A percentile compares a stretch with the other conserved stretches of the same genome.
Evolutionary conservation across 164 flowering plant genomes (phyloP).

Genomic region (Echeveria elegans): DNA sequence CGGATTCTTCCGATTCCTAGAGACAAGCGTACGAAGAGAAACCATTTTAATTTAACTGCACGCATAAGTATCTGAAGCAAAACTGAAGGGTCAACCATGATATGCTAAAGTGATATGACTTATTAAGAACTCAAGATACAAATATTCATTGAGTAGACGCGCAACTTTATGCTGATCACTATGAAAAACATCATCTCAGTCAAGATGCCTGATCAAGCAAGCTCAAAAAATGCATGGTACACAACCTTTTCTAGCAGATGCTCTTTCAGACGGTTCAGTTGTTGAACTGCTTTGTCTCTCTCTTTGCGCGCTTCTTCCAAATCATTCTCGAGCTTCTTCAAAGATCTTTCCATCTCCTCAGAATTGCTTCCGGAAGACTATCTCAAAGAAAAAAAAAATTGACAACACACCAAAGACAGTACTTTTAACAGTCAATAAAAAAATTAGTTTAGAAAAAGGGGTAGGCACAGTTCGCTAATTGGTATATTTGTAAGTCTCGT

Average conservation of each 20-base stretch:
- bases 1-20: slow-evolving; percentile 94
- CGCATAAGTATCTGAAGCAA: not conserved
- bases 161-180: too few species aligned
- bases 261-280: slow-evolving; percentile 83
- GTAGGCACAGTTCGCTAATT: not conserved
- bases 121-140: too few species aligned
- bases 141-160: too few species aligned
- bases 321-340: slow-evolving; percentile 46
- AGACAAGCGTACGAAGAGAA: slow-evolving; percentile 30
- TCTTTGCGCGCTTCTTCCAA: slow-evolving; percentile 52
- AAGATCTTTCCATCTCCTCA: slow-evolving; percentile 38
- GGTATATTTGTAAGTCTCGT: not conserved
- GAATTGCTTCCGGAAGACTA: slow-evolving; percentile 27
- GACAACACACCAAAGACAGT: too few species aligned
- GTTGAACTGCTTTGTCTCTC: slow-evolving; percentile 80
- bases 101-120: not conserved
- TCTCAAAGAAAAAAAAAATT: slow-evolving; percentile 16
- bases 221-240: not conserved
- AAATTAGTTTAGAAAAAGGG: not conserved
- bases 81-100: not conserved
- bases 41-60: slow-evolving; percentile 22
- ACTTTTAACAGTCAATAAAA: too few species aligned
- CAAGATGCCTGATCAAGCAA: not conserved
- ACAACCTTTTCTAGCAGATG: slow-evolving; percentile 89
- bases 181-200: not conserved